These are phyloP conservation scores for Kondoa malvinella DNA, from an alignment of 768 basidiomycete genomes.

Conservation along the genomic window DNA sequence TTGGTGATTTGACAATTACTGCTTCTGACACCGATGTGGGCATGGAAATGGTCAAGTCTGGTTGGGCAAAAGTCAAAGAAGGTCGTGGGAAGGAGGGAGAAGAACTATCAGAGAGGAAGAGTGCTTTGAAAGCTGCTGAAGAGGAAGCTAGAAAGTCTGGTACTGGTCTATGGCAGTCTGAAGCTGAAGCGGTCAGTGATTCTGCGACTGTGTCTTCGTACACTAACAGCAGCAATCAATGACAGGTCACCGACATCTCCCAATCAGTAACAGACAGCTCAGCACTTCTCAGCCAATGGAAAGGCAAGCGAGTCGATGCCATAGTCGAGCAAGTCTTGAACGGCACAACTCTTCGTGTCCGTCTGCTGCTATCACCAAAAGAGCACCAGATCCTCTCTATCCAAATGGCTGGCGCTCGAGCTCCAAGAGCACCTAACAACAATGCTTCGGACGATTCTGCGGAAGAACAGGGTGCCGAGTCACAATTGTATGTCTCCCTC, in stretches of 20 bases:
- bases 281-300: slow-evolving; percentile 76
- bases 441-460: slow-evolving; percentile 38
- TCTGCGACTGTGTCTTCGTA: slow-evolving; percentile 1
- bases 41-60: slow-evolving; percentile 59
- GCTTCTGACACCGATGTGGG: slow-evolving; percentile 55
- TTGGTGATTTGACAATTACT: slow-evolving; percentile 42
- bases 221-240: slow-evolving; percentile 32
- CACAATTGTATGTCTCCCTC: slow-evolving; percentile 61
- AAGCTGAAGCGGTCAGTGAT: slow-evolving; percentile 5
- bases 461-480: slow-evolving; percentile 60
- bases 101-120: slow-evolving; percentile 65
- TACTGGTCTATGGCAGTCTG: slow-evolving; percentile 61
- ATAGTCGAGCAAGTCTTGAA: slow-evolving; percentile 88
- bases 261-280: slow-evolving; percentile 46
- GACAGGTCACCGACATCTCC: slow-evolving; percentile 36
- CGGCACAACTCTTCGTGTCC: slow-evolving; percentile 71
- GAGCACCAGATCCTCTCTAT: slow-evolving; percentile 83
- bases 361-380: slow-evolving; percentile 70
- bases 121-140: slow-evolving; percentile 54
- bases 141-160: slow-evolving; percentile 55
- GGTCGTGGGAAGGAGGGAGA: slow-evolving; percentile 35
- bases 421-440: slow-evolving; percentile 43
- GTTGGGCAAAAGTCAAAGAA: slow-evolving; percentile 71
- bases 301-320: slow-evolving; percentile 74
- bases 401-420: slow-evolving; percentile 62